These are phyloP conservation scores for Wickerhamiella sorbophila DNA, from an alignment of 805 yeast genomes.

Conservation along the genomic window DNA sequence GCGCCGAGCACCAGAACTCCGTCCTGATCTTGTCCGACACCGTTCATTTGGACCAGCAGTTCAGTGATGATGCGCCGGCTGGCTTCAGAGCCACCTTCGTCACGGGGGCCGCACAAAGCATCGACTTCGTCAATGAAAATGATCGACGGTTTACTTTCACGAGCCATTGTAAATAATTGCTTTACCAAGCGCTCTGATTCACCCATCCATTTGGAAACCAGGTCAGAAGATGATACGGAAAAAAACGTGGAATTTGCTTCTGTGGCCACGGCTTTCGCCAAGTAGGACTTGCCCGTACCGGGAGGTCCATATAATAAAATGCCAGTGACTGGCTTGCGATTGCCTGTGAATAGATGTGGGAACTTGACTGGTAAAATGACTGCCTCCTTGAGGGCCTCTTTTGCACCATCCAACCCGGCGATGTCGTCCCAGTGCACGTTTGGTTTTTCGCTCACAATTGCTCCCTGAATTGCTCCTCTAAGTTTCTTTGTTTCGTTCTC, in stretches of 20 bases:
- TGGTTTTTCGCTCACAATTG: conserved; percentile 83
- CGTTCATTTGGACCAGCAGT: conserved; percentile 93
- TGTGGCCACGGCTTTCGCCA: conserved; percentile 97
- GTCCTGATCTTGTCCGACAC: conserved; percentile 86
- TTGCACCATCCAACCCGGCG: conserved; percentile 91
- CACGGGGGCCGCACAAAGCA: conserved; percentile 95
- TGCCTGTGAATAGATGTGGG: conserved; percentile 91
- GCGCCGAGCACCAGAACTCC: conserved; percentile 96
- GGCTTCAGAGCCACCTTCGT: conserved; percentile 96
- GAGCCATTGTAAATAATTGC: conserved; percentile 87
- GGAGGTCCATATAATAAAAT: conserved; percentile 85
- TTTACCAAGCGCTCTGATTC: conserved; percentile 93
- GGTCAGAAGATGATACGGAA: conserved; percentile 88
- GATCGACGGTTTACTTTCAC: conserved; percentile 90
- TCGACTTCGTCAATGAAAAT: conserved; percentile 97
- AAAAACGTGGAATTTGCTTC: conserved; percentile 96
- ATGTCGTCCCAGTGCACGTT: conserved; percentile 89
- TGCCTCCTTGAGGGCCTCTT: conserved; percentile 93
- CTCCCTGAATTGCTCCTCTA: conserved; percentile 81
- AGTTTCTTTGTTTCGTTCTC: conserved; percentile 73
- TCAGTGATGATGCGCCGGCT: conserved; percentile 93
- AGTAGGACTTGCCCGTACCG: conserved; percentile 93
- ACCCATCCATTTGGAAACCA: conserved; percentile 99
- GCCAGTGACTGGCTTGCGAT: conserved; percentile 84
- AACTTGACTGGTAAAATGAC: conserved; percentile 92